Evolutionary conservation across 352 stramenopile genomes (phyloP).

Genomic region (Phytophthora fragariaefolia): DNA sequence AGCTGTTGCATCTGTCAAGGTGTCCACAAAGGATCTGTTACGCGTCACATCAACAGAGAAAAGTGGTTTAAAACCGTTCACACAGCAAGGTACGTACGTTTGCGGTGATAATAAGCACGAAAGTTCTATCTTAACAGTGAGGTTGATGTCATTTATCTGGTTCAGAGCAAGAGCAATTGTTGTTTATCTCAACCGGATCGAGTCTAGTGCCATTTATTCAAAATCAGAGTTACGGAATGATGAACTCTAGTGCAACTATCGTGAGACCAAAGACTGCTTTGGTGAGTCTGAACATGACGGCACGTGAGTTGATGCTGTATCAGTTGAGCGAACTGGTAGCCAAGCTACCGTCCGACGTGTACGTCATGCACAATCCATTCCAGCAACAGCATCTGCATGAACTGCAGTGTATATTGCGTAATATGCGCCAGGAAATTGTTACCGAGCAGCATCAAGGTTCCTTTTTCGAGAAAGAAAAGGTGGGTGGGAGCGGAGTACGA

Average conservation of each 20-base stretch:
- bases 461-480: not conserved
- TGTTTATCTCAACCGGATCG: conserved; percentile 56
- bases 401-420: conserved; percentile 34
- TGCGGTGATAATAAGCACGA: not conserved
- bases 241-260: conserved; percentile 12
- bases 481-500: not conserved
- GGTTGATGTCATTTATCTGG: conserved; percentile 1
- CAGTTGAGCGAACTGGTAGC: conserved; percentile 38
- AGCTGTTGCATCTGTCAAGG: conserved; percentile 30
- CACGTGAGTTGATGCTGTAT: conserved; percentile 34
- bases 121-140: not conserved
- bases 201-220: conserved; percentile 37
- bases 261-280: conserved; percentile 51
- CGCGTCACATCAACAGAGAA: not conserved
- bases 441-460: conserved; percentile 20
- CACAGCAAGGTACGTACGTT: conserved; percentile 25
- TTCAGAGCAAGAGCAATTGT: conserved; percentile 37
- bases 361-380: conserved; percentile 52
- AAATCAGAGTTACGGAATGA: conserved; percentile 1
- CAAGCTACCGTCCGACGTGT: conserved; percentile 48
- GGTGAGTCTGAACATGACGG: conserved; percentile 25
- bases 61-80: not conserved
- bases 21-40: conserved; percentile 29
- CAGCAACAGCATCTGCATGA: conserved; percentile 30
- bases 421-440: conserved; percentile 45